Conservation (phyloP, 2,329 filamentous ascomycete genomes). For the Fusarium sororula region DNA sequence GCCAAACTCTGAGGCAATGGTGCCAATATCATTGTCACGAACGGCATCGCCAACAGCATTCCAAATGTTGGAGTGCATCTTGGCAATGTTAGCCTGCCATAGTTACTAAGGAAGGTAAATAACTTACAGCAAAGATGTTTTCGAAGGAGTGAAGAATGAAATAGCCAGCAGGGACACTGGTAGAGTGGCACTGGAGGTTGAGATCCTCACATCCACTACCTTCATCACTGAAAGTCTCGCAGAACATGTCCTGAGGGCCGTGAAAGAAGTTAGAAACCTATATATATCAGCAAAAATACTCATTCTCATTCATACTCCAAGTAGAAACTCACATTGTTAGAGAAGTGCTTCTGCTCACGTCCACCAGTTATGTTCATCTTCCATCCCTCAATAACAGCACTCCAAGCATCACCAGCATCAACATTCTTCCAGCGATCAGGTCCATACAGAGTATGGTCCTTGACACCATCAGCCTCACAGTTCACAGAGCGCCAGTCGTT, state of each 20-base stretch:
- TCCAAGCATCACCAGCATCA: conserved; percentile 11
- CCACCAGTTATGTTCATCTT: conserved; percentile 5
- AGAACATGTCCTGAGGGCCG: conserved; percentile 23
- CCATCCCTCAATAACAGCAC: conserved; percentile 11
- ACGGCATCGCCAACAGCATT: conserved; percentile 20
- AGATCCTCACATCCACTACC: conserved; percentile 13
- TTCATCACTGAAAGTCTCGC: conserved; percentile 14
- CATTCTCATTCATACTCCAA: rapidly evolving
- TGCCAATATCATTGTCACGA: conserved; percentile 12
- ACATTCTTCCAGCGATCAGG: conserved; percentile 16
- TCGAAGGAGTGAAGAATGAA: conserved; percentile 21
- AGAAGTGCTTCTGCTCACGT: conserved; percentile 7
- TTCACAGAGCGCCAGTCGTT: neutral
- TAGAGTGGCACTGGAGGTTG: conserved; percentile 8
- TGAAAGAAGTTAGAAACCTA: conserved; percentile 25
- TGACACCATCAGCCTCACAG: conserved; percentile 10
- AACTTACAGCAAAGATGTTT: conserved; percentile 5
- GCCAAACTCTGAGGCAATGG: conserved; percentile 15
- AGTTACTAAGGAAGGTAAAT: rapidly evolving
- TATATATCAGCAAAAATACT: rapidly evolving
- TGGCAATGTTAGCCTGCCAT: neutral
- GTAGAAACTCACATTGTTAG: conserved; percentile 3
- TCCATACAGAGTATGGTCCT: conserved; percentile 9
- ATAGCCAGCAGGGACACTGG: conserved; percentile 10
- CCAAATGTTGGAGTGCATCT: conserved; percentile 29